phyloP scores from a whole-genome alignment of 768 basidiomycete genomes.

The Macrolepiota dolichaula region DNA sequence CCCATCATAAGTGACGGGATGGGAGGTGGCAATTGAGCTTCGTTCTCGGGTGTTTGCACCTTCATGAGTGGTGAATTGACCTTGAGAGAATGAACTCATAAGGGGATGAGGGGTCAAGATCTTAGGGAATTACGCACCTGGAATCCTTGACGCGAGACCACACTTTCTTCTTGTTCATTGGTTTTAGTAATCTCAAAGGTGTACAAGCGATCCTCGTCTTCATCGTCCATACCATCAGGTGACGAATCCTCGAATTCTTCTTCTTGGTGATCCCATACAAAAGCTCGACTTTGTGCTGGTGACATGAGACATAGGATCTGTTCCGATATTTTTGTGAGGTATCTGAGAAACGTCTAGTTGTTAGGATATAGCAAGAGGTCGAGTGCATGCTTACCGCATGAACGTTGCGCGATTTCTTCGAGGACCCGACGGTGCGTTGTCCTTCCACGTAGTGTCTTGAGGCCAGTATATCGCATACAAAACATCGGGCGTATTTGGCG shows the following conservation, averaged over 20 bases:
- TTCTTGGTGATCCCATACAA: constrained; percentile 40
- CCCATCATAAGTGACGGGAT: constrained; percentile 1
- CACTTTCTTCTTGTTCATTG: constrained; percentile 51
- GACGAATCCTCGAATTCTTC: constrained; percentile 23
- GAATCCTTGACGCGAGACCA: constrained; percentile 40
- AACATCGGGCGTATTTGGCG: constrained; percentile 15
- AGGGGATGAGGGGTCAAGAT: neutral
- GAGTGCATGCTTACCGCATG: constrained; percentile 44
- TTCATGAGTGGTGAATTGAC: neutral
- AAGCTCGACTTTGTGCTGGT: constrained; percentile 36
- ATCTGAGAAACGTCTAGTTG: constrained; percentile 30
- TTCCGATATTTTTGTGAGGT: constrained; percentile 57
- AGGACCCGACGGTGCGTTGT: constrained; percentile 40
- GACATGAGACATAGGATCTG: constrained; percentile 52
- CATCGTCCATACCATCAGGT: constrained; percentile 29
- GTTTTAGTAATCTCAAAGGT: constrained; percentile 53
- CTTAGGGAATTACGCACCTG: constrained; percentile 26
- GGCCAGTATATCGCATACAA: constrained; percentile 61
- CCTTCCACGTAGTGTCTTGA: constrained; percentile 56
- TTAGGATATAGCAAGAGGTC: too few relatives aligned
- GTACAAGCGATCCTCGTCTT: constrained; percentile 50
- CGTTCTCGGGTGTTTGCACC: neutral
- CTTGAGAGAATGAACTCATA: neutral
- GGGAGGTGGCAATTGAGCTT: neutral
- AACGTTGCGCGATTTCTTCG: constrained; percentile 55